phyloP scores from a whole-genome alignment of 2,329 filamentous ascomycete genomes.

The Ascochyta koolunga region DNA sequence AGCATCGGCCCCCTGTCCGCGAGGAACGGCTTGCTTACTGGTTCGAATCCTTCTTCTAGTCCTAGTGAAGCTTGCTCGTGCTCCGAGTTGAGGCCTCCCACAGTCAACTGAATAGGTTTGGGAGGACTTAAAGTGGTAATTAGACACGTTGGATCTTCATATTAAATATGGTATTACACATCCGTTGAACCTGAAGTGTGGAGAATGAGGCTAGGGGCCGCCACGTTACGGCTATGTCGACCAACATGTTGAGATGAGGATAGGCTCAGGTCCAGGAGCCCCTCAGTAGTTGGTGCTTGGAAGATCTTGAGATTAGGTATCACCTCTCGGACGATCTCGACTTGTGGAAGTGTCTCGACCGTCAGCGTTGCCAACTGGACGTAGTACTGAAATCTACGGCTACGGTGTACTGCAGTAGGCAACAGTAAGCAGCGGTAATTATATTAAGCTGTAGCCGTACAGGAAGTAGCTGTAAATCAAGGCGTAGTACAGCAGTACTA shows the following conservation, averaged over 20 bases:
- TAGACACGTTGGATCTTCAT: not conserved
- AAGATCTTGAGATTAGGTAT: not conserved
- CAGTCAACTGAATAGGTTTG: constrained; percentile 9
- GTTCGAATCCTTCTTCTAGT: not conserved
- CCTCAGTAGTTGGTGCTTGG: not conserved
- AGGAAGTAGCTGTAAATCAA: no score
- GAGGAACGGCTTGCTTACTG: not conserved
- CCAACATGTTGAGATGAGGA: not conserved
- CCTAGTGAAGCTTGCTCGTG: not conserved
- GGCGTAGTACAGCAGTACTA: no score
- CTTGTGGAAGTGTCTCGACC: not conserved
- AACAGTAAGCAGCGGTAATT: no score
- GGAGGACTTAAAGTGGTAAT: constrained; percentile 1
- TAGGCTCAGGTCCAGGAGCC: not conserved
- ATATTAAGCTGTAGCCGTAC: no score
- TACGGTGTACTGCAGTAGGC: no score
- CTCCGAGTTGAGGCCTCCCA: constrained; percentile 2
- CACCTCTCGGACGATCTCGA: not conserved
- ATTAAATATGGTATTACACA: not conserved
- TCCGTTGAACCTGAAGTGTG: constrained; percentile 15
- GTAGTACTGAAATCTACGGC: no score
- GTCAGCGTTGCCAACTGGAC: no score
- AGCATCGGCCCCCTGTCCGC: constrained; percentile 9
- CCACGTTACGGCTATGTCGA: not conserved
- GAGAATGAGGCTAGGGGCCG: not conserved